A percentile compares a stretch with the other conserved stretches of the same genome.
Conservation (phyloP, 2,329 filamentous ascomycete genomes). For the Aulographum hederae region DNA sequence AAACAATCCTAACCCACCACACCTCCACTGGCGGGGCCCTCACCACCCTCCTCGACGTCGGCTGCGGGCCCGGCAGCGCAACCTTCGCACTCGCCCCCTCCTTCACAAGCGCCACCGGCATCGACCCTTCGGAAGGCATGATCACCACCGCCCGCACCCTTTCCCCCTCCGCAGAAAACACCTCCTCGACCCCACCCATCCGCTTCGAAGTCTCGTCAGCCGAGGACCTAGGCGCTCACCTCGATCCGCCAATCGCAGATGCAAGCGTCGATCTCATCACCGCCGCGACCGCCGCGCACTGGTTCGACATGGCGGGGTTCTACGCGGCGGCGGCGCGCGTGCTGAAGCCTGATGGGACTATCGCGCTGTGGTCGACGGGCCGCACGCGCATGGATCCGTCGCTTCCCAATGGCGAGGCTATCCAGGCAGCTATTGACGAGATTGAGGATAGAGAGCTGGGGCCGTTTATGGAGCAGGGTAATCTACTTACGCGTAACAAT, state of each 20-base stretch:
- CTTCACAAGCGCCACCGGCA: constrained; percentile 29
- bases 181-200: constrained; percentile 15
- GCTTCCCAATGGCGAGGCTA: constrained; percentile 21
- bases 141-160: constrained; percentile 26
- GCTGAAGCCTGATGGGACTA: constrained; percentile 33
- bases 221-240: constrained; percentile 21
- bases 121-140: constrained; percentile 37
- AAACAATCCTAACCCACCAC: constrained; percentile 29
- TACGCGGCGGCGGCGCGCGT: constrained; percentile 27
- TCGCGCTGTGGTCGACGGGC: constrained; percentile 30
- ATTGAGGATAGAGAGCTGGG: constrained; percentile 19
- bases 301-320: constrained; percentile 37
- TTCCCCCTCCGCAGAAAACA: constrained; percentile 13
- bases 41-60: constrained; percentile 31
- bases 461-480: constrained; percentile 25
- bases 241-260: constrained; percentile 13
- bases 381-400: constrained; percentile 12
- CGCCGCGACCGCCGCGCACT: constrained; percentile 33
- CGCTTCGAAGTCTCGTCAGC: constrained; percentile 25
- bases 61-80: constrained; percentile 37
- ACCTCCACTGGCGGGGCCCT: constrained; percentile 24
- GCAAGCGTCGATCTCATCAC: constrained; percentile 30
- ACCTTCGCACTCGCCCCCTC: constrained; percentile 25
- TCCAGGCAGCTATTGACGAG: constrained; percentile 21
- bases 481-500: constrained; percentile 18